Percentiles rank a stretch among this genome's conserved stretches.
Conservation (phyloP, 1,284 basidiomycete genomes). For the Irpex lacteus region DNA sequence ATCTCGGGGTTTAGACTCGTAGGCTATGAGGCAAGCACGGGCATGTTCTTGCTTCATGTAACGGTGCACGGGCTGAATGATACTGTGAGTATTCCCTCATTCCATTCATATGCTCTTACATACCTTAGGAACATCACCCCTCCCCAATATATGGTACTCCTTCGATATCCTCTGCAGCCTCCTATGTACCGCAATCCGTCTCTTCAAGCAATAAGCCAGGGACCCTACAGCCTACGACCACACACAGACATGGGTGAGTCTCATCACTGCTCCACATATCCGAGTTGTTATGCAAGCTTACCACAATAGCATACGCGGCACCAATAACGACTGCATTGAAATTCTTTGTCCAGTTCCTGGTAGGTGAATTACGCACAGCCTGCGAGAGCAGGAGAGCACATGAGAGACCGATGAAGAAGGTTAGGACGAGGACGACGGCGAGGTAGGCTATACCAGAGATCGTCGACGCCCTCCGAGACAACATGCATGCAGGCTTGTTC, state of each 20-base stretch:
- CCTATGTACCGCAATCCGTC: constrained; percentile 59
- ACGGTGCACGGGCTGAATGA: constrained; percentile 59
- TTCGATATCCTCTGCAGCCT: constrained; percentile 72
- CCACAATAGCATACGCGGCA: constrained; percentile 63
- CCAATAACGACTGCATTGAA: constrained; percentile 65
- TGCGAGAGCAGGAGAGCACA: constrained; percentile 64
- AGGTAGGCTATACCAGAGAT: constrained; percentile 39
- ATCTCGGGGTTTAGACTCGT: constrained; percentile 73
- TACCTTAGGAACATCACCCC: constrained; percentile 73
- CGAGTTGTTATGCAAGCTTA: constrained; percentile 29
- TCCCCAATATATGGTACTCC: constrained; percentile 57
- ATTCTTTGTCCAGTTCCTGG: constrained; percentile 52
- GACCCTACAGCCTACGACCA: constrained; percentile 37
- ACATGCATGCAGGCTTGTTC: constrained; percentile 11
- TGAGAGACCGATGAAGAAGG: constrained; percentile 58
- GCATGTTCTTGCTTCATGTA: constrained; percentile 80
- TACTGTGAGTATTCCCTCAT: constrained; percentile 2
- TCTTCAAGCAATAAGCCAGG: constrained; percentile 60
- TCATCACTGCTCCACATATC: no score
- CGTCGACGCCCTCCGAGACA: constrained; percentile 26
- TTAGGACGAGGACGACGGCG: constrained; percentile 50
- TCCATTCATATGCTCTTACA: constrained; percentile 21
- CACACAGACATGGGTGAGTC: neutral
- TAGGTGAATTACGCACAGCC: constrained; percentile 60
- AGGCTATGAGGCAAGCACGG: constrained; percentile 72